phyloP scores from a whole-genome alignment of 2,329 filamentous ascomycete species.

The Dendryphion nanum region DNA sequence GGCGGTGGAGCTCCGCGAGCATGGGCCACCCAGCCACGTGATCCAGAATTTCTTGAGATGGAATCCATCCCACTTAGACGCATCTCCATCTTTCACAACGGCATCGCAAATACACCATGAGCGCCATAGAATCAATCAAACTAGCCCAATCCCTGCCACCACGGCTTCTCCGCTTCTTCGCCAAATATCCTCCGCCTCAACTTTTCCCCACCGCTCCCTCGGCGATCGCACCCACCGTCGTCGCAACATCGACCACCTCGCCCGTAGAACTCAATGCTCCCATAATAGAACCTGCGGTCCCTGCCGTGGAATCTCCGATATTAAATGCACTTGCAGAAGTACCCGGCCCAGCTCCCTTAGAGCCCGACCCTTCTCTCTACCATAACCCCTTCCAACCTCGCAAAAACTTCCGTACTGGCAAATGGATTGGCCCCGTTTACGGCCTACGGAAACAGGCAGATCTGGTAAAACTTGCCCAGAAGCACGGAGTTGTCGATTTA shows the following conservation, averaged over 20 bases:
- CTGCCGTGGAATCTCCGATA: conserved; percentile 4
- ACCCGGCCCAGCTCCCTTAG: conserved; percentile 8
- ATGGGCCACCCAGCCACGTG: conserved; percentile 7
- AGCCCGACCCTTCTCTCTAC: conserved; percentile 46
- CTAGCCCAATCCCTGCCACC: conserved; percentile 55
- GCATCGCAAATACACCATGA: conserved; percentile 1
- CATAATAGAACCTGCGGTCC: conserved; percentile 27
- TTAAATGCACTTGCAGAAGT: too few relatives aligned
- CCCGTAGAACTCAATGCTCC: conserved; percentile 41
- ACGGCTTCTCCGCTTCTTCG: conserved; percentile 81
- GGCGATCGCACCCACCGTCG: conserved; percentile 11
- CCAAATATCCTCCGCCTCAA: conserved; percentile 73
- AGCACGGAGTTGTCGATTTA: conserved; percentile 77
- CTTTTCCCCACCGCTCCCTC: conserved; percentile 38
- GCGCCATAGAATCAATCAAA: conserved; percentile 1
- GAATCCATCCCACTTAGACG: neutral
- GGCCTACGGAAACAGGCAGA: conserved; percentile 87
- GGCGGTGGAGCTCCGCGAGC: conserved; percentile 10
- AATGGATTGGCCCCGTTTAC: conserved; percentile 80
- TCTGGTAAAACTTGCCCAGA: conserved; percentile 78
- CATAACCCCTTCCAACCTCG: conserved; percentile 79
- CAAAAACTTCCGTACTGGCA: conserved; percentile 75
- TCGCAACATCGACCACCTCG: conserved; percentile 22
- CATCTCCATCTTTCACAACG: conserved; percentile 1
- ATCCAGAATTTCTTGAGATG: conserved; percentile 10